Percentiles rank a stretch among this genome's conserved stretches.
These are phyloP conservation scores for Xylaria intraflava DNA, from an alignment of 495 filamentous ascomycete genomes.

Conservation along the genomic window DNA sequence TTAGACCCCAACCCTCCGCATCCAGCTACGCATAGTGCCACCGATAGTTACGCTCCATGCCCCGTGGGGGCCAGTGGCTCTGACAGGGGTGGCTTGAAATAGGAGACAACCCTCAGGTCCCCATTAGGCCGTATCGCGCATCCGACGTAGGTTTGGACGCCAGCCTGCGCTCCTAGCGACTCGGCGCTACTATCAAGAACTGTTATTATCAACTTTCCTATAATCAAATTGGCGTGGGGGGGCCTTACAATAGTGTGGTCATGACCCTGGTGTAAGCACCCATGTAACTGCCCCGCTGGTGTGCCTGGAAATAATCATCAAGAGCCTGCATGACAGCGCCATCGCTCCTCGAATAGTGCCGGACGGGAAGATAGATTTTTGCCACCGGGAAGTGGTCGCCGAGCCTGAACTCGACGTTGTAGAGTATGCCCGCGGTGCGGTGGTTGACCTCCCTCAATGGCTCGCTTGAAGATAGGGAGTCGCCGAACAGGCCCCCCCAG, in stretches of 20 bases:
- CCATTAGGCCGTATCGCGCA: constrained; percentile 17
- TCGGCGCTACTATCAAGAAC: not conserved
- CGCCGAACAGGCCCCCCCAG: constrained; percentile 13
- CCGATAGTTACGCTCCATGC: too few relatives aligned
- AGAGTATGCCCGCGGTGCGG: constrained; percentile 33
- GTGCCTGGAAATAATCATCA: not conserved
- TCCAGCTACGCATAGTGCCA: too few relatives aligned
- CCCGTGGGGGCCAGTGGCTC: too few relatives aligned
- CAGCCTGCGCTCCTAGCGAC: not conserved
- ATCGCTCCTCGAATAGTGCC: constrained; percentile 27
- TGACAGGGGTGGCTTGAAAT: constrained; percentile 6
- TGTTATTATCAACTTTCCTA: not conserved
- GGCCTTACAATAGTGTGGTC: constrained; percentile 2
- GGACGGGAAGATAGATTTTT: constrained; percentile 32
- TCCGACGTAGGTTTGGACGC: constrained; percentile 20
- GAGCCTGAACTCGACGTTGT: constrained; percentile 30
- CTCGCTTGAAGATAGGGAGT: not conserved
- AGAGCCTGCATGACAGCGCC: not conserved
- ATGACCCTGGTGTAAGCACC: not conserved
- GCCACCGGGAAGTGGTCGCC: constrained; percentile 16
- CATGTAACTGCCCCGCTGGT: not conserved
- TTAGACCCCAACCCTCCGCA: too few relatives aligned
- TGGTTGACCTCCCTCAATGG: constrained; percentile 16
- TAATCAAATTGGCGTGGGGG: not conserved
- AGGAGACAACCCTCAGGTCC: constrained; percentile 20